Base-by-base conservation (phyloP, 345 rosid species). In the Melastoma malabathricum region DNA sequence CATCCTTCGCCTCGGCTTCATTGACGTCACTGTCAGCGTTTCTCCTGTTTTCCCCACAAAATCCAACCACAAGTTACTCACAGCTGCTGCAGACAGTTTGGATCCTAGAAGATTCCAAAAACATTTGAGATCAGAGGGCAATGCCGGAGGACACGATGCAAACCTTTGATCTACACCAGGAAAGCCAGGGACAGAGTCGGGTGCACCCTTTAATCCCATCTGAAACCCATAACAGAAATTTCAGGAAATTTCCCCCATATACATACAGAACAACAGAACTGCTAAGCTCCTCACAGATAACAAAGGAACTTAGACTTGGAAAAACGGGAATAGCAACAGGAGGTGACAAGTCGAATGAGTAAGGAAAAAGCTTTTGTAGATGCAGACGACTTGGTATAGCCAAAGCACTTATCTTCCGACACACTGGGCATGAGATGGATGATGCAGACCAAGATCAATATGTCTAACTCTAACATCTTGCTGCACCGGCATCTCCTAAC, bases 1-100 rank as follows among this genome's bases (percentile, higher is more conserved):
- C 44, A 14, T 15, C 50, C 48, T 55, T 19, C 22, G 49, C 43
- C 3, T 18, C 18, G 27, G 16, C 27, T 10, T 54, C 56, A 27
- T 29, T 43, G 14, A 19, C 3, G 18, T 50, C 50, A 5, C 31
- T 45, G 38, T 19, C 53, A 15, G 29, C 60, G 31, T 13, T 54
- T 44, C 57, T 51, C 55, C 58, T 38, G 23, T 14, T 47, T 54
- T 18, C 15, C 64, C 44, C 47, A 54, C 58, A 18, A 60, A 18
- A 23, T 60, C 52, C 38, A 29, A 29, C 41, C 41, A 34, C 41
- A 34, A 18, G 10, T 6, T 43, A 22, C 25, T 55, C 44, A 44
- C 3, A 18, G 19, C 49, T 27, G 22, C 43, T 8, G 0, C 45
- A 9, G 15, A 22, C 25, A 44, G 27, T 10, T 14, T 44, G 45